phyloP scores from a whole-genome alignment of 2,329 filamentous ascomycete species.

The Pestalotiopsis sp. region DNA sequence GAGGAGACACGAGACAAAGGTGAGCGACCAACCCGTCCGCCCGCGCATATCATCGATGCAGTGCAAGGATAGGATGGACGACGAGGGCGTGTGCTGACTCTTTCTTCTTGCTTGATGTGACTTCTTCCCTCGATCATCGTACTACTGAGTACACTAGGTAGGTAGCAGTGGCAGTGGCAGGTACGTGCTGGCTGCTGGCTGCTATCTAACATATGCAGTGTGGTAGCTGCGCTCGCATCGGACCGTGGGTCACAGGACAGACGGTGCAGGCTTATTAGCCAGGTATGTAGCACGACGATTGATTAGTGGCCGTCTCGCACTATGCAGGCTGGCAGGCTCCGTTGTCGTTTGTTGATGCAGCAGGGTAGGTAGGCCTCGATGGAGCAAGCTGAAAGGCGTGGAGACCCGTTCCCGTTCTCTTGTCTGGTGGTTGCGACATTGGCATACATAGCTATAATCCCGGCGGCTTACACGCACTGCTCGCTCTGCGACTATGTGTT shows the following conservation, averaged over 20 bases:
- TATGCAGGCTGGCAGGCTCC: background rate
- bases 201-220: constrained; percentile 10
- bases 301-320: constrained; percentile 6
- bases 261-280: constrained; percentile 19
- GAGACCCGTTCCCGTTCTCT: background rate
- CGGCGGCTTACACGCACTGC: background rate
- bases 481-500: too few relatives aligned
- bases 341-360: constrained; percentile 12
- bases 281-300: background rate
- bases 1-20: background rate
- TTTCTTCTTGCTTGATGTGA: background rate
- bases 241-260: constrained; percentile 34
- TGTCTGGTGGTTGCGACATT: background rate
- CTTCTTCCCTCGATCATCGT: constrained; percentile 15
- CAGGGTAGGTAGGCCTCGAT: constrained; percentile 11
- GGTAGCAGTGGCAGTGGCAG: background rate
- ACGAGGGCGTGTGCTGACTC: background rate
- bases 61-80: background rate
- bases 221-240: constrained; percentile 34
- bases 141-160: constrained; percentile 1
- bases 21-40: background rate
- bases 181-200: background rate
- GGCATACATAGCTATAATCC: background rate
- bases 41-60: background rate
- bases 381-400: constrained; percentile 2